Evolutionary conservation across 345 rosid genomes (phyloP).

Genomic region (Nephelium lappaceum): DNA sequence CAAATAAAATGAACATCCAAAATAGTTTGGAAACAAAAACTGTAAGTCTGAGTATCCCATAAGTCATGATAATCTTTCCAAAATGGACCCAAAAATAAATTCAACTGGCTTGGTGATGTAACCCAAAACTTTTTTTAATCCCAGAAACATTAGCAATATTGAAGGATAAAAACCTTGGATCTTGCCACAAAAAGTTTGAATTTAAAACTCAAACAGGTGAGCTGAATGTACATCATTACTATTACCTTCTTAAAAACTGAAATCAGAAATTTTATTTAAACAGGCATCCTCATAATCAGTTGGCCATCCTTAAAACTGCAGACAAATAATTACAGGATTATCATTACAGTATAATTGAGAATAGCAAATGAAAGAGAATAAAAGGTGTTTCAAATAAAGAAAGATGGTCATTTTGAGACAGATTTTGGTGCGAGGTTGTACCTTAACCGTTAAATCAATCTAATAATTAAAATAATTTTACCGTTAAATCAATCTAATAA

Average conservation of each 20-base stretch:
- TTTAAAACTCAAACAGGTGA: background rate
- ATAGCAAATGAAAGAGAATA: background rate
- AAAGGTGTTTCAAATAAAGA: background rate
- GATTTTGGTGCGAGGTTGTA: no score
- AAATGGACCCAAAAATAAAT: background rate
- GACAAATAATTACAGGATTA: background rate
- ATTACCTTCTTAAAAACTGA: background rate
- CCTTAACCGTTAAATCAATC: no score
- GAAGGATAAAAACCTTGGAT: constrained; percentile 1
- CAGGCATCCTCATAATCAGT: constrained; percentile 50
- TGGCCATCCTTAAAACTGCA: constrained; percentile 45
- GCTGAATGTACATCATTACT: background rate
- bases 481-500: no score
- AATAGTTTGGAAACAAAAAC: background rate
- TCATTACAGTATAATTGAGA: background rate
- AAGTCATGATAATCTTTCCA: background rate
- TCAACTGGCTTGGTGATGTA: background rate
- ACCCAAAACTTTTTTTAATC: background rate
- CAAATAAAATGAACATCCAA: background rate
- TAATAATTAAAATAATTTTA: no score
- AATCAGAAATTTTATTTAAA: constrained; percentile 26
- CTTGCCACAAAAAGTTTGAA: background rate
- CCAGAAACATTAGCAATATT: background rate
- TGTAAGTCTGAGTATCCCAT: no score
- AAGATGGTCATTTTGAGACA: background rate